Conservation (phyloP, 345 rosid species). For the Corchorus olitorius region DNA sequence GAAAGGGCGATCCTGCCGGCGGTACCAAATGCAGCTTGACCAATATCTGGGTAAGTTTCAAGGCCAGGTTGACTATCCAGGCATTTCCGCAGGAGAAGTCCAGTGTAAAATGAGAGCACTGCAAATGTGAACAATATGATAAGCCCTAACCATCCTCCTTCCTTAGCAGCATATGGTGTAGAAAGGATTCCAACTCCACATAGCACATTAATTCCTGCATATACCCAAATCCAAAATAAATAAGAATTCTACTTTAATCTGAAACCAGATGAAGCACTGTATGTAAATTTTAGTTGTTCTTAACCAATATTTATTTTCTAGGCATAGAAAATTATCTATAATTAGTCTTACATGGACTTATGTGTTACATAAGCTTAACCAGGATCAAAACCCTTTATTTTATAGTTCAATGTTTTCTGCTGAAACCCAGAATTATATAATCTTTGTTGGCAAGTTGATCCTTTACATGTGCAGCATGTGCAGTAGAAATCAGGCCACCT, state of each 20-base stretch:
- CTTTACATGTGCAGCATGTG: slow-evolving; percentile 34
- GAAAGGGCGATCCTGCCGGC: slow-evolving; percentile 72
- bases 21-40: slow-evolving; percentile 89
- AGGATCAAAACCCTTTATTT: too few relatives aligned
- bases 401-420: too few relatives aligned
- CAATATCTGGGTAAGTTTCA: slow-evolving; percentile 93
- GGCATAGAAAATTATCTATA: too few relatives aligned
- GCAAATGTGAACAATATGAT: slow-evolving; percentile 62
- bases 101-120: slow-evolving; percentile 83
- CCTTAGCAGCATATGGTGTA: slow-evolving; percentile 84
- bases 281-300: neutral
- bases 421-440: neutral
- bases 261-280: neutral
- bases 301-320: neutral
- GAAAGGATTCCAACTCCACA: slow-evolving; percentile 98
- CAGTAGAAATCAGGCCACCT: slow-evolving; percentile 8
- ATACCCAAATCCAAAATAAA: neutral
- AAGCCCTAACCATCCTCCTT: slow-evolving; percentile 93
- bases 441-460: too few relatives aligned
- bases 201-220: slow-evolving; percentile 80
- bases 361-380: too few relatives aligned
- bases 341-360: too few relatives aligned
- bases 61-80: slow-evolving; percentile 85
- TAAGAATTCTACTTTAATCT: neutral
- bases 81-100: slow-evolving; percentile 77